These are phyloP conservation scores for Galeopsis tetrahit DNA, from an alignment of 257 asterid species.

Conservation along the genomic window DNA sequence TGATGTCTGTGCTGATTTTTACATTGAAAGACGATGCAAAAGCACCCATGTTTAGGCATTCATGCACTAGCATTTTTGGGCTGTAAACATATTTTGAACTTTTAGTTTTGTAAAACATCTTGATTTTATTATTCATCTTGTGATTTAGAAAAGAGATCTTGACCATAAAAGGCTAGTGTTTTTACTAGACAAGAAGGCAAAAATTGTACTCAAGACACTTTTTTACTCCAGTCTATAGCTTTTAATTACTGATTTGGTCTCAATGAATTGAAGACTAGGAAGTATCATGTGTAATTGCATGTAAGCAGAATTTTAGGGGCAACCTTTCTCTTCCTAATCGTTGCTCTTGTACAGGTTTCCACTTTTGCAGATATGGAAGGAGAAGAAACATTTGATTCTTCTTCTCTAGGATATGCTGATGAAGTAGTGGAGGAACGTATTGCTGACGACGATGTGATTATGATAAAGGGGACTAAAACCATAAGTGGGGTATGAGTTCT, in stretches of 20 bases:
- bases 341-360: slow-evolving; percentile 56
- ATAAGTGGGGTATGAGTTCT: slow-evolving; percentile 59
- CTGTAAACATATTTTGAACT: not conserved
- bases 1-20: not conserved
- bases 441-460: slow-evolving; percentile 80
- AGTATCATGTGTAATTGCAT: not conserved
- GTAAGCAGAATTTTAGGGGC: not conserved
- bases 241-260: not conserved
- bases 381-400: slow-evolving; percentile 83
- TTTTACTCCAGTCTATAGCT: not conserved
- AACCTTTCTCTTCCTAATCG: slow-evolving; percentile 13
- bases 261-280: not conserved
- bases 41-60: slow-evolving; percentile 3
- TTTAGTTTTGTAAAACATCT: not conserved
- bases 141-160: not conserved
- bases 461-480: slow-evolving; percentile 84
- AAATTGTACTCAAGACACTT: not conserved
- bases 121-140: not conserved
- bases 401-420: slow-evolving; percentile 79
- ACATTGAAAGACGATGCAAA: not conserved
- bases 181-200: not conserved
- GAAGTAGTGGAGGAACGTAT: slow-evolving; percentile 90
- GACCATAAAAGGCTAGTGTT: not conserved
- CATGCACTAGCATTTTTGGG: not conserved
- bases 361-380: slow-evolving; percentile 95